phyloP scores from a whole-genome alignment of 2,329 filamentous ascomycete species.

The Fusarium avenaceum region DNA sequence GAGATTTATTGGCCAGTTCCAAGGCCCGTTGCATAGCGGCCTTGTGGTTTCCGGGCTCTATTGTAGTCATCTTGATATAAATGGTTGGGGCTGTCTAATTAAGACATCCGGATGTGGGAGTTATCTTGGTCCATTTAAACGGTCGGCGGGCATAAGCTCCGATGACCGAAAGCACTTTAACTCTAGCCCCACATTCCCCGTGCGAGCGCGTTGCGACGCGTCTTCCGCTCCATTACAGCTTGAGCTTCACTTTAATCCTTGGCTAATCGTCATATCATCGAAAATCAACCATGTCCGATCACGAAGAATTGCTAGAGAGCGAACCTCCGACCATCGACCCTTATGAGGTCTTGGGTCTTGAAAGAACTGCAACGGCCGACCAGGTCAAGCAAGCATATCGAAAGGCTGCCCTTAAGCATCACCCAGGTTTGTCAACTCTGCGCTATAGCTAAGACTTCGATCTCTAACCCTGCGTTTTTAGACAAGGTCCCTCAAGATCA shows the following conservation, averaged over 20 bases:
- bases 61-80: constrained; percentile 41
- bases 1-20: constrained; percentile 80
- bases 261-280: constrained; percentile 14
- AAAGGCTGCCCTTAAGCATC: constrained; percentile 87
- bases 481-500: constrained; percentile 81
- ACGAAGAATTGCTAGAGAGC: constrained; percentile 67
- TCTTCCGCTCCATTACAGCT: constrained; percentile 17
- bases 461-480: constrained; percentile 51
- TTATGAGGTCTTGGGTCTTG: constrained; percentile 82
- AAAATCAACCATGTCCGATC: constrained; percentile 56
- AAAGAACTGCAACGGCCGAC: constrained; percentile 77
- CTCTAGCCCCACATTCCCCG: constrained; percentile 33
- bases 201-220: constrained; percentile 44
- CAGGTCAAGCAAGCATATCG: constrained; percentile 93
- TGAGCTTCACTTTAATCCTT: not conserved
- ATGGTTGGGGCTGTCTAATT: not conserved
- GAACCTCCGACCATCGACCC: constrained; percentile 78
- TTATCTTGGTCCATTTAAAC: constrained; percentile 8
- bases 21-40: constrained; percentile 78
- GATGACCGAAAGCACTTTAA: constrained; percentile 47
- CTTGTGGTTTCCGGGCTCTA: constrained; percentile 58
- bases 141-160: constrained; percentile 39
- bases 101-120: constrained; percentile 1
- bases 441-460: not conserved
- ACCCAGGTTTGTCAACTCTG: constrained; percentile 73